Conservation (phyloP, 2,329 filamentous ascomycete genomes). For the Fonsecaea erecta region DNA sequence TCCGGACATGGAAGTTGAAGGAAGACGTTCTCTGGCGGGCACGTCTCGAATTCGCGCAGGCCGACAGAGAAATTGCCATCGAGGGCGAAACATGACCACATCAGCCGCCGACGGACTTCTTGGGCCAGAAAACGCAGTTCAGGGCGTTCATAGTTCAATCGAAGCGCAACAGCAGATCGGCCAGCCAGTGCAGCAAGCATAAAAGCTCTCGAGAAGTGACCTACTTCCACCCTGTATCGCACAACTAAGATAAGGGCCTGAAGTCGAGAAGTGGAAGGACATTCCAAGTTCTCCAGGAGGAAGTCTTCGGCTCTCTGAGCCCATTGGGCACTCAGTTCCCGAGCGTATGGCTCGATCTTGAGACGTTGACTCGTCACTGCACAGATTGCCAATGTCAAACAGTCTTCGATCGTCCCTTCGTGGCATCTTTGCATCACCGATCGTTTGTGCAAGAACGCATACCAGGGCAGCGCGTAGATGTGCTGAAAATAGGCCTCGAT, state of each 20-base stretch:
- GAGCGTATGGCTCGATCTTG: conserved; percentile 21
- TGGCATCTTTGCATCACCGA: conserved; percentile 38
- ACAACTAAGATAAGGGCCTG: conserved; percentile 30
- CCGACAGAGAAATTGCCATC: conserved; percentile 56
- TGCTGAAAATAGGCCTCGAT: conserved; percentile 41
- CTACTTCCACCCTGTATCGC: conserved; percentile 23
- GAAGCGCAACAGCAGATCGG: conserved; percentile 54
- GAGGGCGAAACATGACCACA: conserved; percentile 58
- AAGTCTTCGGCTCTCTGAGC: conserved; percentile 24
- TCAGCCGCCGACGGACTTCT: conserved; percentile 52
- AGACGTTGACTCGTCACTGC: conserved; percentile 26
- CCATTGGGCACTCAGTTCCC: conserved; percentile 21
- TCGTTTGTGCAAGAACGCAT: conserved; percentile 40
- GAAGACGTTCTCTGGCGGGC: conserved; percentile 51
- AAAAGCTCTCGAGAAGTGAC: conserved; percentile 30
- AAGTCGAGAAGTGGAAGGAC: conserved; percentile 27
- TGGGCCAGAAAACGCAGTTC: conserved; percentile 50
- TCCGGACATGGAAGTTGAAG: conserved; percentile 58
- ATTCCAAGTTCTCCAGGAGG: conserved; percentile 23
- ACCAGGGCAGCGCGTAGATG: conserved; percentile 40
- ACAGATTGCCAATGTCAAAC: conserved; percentile 28
- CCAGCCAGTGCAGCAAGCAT: conserved; percentile 30
- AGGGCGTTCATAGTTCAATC: conserved; percentile 56
- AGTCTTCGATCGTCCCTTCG: conserved; percentile 26
- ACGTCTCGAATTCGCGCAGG: conserved; percentile 54